Evolutionary conservation across 192 early-diverging fungal genomes (phyloP), one percentile per base, ranked within the genome.

Genomic region (Endogone sp.): DNA sequence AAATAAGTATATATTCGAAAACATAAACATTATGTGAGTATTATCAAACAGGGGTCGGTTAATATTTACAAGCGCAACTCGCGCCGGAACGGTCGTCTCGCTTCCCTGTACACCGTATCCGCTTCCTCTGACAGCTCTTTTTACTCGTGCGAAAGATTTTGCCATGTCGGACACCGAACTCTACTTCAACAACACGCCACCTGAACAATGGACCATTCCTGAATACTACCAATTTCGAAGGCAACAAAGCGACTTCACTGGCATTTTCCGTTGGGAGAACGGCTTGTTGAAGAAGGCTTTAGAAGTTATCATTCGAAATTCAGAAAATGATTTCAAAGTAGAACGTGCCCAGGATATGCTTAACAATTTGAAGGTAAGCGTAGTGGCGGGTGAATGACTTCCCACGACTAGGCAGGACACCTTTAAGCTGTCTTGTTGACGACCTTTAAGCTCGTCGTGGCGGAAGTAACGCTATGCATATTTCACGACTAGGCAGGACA

Each of bases 191-290:
- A 31, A 68, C 25, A 29, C 2, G 2, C 22, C 58, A 29, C 67
- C 67, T 61, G 61, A 30, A 3, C 29, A 4, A 61, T 68, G 67
- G 67, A 23, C 67, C 0, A 61, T 61, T 68, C 60, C 26, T 27
- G 67, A n/a, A 31, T 68, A 68, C 6, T 68, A 68, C 67, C 31
- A 68, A 61, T 68, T 68, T 68, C 30, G 67, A 61, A 68, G 27
- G 49, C 11, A 13, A 21, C 20, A 68, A 68, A 68, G 27, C 26
- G 20, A 68, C 22, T 68, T 68, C 60, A 67, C 56, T 68, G 22
- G 20, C n/a, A 68, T 60, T 60, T 68, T 68, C 13, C 29, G 49
- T 68, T 58, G 58, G 37, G 62, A 68, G 67, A 61, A 31, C 62
- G 3, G 3, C 59, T 60, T 57, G 67, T 60, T 68, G 2, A 68